Evolutionary conservation across 495 filamentous ascomycete genomes (phyloP).

Genomic region (Xylaria intraflava): DNA sequence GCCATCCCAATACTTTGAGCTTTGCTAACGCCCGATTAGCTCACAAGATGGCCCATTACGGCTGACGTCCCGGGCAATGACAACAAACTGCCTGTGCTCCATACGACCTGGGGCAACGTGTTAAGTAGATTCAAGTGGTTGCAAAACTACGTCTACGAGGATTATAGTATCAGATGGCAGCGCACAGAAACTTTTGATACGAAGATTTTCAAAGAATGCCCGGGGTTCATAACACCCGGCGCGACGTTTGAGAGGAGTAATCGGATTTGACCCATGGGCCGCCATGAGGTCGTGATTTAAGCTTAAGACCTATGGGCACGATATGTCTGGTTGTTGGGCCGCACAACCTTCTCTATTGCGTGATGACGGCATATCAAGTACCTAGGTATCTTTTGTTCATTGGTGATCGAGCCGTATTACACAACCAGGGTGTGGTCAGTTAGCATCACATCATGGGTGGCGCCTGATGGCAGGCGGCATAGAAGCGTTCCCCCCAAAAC

Average conservation of each 20-base stretch:
- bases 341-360: neutral
- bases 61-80: slow-evolving; percentile 9
- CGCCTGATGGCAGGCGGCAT: neutral
- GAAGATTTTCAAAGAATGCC: neutral
- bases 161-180: neutral
- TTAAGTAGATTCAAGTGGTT: neutral
- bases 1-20: neutral
- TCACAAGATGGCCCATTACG: slow-evolving; percentile 1
- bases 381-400: slow-evolving; percentile 3
- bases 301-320: neutral
- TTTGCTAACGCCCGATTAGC: neutral
- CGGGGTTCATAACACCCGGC: neutral
- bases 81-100: slow-evolving; percentile 7
- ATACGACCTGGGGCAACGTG: slow-evolving; percentile 6
- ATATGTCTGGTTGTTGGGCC: neutral
- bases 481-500: neutral
- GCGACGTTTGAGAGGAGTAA: neutral
- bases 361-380: neutral
- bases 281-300: slow-evolving; percentile 2
- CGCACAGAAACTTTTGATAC: neutral
- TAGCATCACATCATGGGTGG: slow-evolving; percentile 4
- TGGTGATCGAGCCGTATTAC: slow-evolving; percentile 7
- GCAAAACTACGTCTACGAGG: neutral
- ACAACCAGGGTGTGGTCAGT: slow-evolving; percentile 9
- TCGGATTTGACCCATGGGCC: neutral